Evolutionary conservation across 306 rosid species (phyloP), one percentile per base, ranked within the genome.

Genomic region (Dryas alaskensis): DNA sequence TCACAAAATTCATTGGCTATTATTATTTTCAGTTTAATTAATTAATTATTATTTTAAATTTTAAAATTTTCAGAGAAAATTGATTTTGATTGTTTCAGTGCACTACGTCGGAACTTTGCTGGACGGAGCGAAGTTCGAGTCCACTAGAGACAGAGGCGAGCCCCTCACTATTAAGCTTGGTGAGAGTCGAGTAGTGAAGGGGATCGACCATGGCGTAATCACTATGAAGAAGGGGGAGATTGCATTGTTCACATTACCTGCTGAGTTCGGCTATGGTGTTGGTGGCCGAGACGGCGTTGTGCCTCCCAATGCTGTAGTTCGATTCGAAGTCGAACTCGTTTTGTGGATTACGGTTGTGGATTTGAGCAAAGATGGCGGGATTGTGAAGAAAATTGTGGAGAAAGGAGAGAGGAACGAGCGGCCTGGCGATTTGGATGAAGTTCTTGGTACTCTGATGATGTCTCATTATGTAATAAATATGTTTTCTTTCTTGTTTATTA

Each of bases 211-310:
- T 73, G 89, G 85, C 14, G 79, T 88, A 52, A 25, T 73, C 57
- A 84, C 89, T 58, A 88, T 90, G 96, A 83, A 80, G 65, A 83
- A 73, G 69, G 92, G 88, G 22, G 96, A 90, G 84, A 67, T 78
- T 10, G 82, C 91, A 19, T 69, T 83, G 83, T 88, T 88, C 81
- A 88, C 91, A 16, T 69, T 88, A 48, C 81, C 88, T 57, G 69
- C 77, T 48, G 87, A 81, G 68, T 47, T 75, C 11, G 76, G 73
- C 19, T 73, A 70, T 47, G 78, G 78, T 19, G 39, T 49, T 1
- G 22, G 25, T 47, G 79, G 81, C 48, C 45, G 31, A 39, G 62
- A 16, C 3, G 66, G 8, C 10, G 74, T 46, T 7, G 57, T 82
- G 75, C 78, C 78, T 39, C 78, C 76, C 54, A 65, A 75, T 69